These are phyloP conservation scores for Mycogone perniciosa DNA, from an alignment of 2,329 filamentous ascomycete genomes.

Conservation along the genomic window DNA sequence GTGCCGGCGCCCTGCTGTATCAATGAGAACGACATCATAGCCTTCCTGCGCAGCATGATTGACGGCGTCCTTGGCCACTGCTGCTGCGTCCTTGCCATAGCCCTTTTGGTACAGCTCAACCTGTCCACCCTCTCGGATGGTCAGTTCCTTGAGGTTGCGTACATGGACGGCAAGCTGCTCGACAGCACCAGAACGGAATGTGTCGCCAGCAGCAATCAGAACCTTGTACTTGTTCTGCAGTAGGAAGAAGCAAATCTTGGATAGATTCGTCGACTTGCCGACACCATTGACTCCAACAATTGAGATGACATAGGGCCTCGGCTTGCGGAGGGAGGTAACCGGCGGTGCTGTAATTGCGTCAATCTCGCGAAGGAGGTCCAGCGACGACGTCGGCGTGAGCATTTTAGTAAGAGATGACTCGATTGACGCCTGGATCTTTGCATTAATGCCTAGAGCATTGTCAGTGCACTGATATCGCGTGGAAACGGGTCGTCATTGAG, in stretches of 20 bases:
- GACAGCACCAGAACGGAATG: conserved; percentile 93
- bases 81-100: conserved; percentile 94
- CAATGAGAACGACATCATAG: conserved; percentile 93
- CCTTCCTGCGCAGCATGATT: conserved; percentile 63
- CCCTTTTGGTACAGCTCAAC: conserved; percentile 95
- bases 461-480: neutral
- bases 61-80: conserved; percentile 94
- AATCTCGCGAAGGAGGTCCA: conserved; percentile 92
- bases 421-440: conserved; percentile 79
- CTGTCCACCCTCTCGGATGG: conserved; percentile 70
- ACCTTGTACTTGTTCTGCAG: conserved; percentile 96
- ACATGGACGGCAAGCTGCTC: conserved; percentile 96
- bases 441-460: conserved; percentile 55
- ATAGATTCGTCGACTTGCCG: conserved; percentile 94
- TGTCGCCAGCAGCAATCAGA: conserved; percentile 89
- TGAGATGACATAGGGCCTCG: conserved; percentile 90
- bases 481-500: no score
- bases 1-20: conserved; percentile 89
- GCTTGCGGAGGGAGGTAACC: conserved; percentile 52
- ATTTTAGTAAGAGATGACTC: conserved; percentile 91
- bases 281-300: conserved; percentile 98
- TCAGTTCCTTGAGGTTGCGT: conserved; percentile 84
- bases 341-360: conserved; percentile 66
- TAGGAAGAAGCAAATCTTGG: conserved; percentile 97
- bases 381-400: conserved; percentile 87